Base-by-base conservation (phyloP, 257 asterid genomes). In the Solanum lycopersicoides region DNA sequence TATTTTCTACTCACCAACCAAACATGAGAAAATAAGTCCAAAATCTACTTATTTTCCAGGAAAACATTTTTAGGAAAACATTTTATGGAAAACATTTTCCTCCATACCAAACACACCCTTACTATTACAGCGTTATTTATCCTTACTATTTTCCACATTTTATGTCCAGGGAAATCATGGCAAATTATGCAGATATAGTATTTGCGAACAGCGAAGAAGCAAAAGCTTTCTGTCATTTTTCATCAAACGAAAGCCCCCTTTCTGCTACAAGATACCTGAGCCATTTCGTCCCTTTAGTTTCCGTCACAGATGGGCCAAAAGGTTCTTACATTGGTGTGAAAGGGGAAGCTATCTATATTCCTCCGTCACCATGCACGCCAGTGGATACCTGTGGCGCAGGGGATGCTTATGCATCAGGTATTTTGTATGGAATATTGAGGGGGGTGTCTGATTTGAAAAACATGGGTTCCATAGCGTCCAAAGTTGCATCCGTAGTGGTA, bases 341-440 rank as follows among this genome's bases (percentile, higher is more conserved):
- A 89, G 99, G 99, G 88, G 99, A 95, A 88, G 98, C 96, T 20
- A 89, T 96, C 16, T 97, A 93, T 87, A 91, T 97, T 82, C 99
- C 99, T 86, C 98, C 99, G n/a, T 90, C 98, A 23, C 97, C 95
- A 8, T 97, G 99, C 82, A 91, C 84, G 73, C 94, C 99, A 0
- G 89, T 93, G 34, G 99, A 97, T 87, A 97, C 99, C 56, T 97
- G 99, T 91, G 99, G 99, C 59, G 99, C 99, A 42, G 99, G 99
- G 75, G 99, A 97, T 92, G 99, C 99, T 50, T 97, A 97, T 87
- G 99, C 99, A 72, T 94, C 99, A 14, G 99, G 99, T 84, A 90
- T 97, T 73, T 91, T 97, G 86, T 97, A 97, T 82, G 96, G 99
- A 73, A 53, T 97, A 50, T 89, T 93, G 45, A 91, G 90, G 13